Percentiles rank a stretch among this genome's conserved stretches.
Evolutionary conservation across 345 rosid genomes (phyloP).

Genomic region (Schrenkiella parvula): DNA sequence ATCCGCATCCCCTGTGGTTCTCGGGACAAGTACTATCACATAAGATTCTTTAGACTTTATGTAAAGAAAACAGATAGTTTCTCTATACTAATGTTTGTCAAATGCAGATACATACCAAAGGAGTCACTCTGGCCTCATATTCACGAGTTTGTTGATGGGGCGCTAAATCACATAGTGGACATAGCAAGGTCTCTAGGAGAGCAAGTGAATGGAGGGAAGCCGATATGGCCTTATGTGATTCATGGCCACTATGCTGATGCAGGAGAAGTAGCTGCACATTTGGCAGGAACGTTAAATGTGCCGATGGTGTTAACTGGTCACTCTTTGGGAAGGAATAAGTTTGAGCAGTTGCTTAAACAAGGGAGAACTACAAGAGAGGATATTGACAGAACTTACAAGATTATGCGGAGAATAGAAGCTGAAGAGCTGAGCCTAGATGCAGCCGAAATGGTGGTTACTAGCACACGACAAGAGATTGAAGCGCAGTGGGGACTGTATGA

Average conservation of each 20-base stretch:
- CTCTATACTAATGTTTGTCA: neutral
- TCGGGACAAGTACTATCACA: constrained; percentile 69
- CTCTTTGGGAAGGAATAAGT: constrained; percentile 95
- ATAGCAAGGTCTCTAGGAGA: constrained; percentile 88
- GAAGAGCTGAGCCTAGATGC: constrained; percentile 94
- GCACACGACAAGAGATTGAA: constrained; percentile 92
- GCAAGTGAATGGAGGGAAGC: constrained; percentile 68
- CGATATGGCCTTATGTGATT: constrained; percentile 93
- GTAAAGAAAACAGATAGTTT: neutral
- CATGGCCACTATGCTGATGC: constrained; percentile 99
- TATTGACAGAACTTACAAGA: constrained; percentile 83
- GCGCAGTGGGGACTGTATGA: constrained; percentile 99
- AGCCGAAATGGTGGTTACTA: constrained; percentile 93
- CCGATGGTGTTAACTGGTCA: constrained; percentile 99
- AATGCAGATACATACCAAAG: constrained; percentile 40
- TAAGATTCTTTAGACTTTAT: constrained; percentile 33
- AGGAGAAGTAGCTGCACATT: constrained; percentile 85
- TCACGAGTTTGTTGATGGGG: constrained; percentile 96
- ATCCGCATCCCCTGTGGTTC: constrained; percentile 94
- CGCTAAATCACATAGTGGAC: constrained; percentile 77
- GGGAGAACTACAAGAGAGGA: constrained; percentile 86
- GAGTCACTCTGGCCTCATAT: constrained; percentile 89
- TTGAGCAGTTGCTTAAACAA: constrained; percentile 90
- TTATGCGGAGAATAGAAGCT: constrained; percentile 90
- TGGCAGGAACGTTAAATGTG: constrained; percentile 89